A percentile compares a stretch with the other conserved stretches of the same genome.
These are phyloP conservation scores for Hypoxylon sp. DNA, from an alignment of 2,329 filamentous ascomycete genomes.

Conservation along the genomic window DNA sequence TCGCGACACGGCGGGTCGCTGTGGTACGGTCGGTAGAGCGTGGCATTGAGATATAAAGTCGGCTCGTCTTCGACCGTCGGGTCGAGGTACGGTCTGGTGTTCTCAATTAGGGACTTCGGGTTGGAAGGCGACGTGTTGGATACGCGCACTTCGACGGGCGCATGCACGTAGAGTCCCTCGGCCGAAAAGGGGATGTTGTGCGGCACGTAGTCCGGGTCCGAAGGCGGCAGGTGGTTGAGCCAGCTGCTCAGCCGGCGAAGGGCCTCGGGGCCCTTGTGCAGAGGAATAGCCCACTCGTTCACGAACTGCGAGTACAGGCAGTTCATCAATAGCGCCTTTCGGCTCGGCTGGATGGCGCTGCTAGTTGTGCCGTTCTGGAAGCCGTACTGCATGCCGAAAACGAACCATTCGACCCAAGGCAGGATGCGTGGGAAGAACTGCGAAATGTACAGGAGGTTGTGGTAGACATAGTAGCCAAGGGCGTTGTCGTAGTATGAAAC, in stretches of 20 bases:
- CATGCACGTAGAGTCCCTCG: conserved; percentile 86
- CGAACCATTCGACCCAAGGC: conserved; percentile 94
- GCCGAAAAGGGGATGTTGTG: conserved; percentile 84
- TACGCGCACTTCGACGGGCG: conserved; percentile 92
- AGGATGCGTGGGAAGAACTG: conserved; percentile 84
- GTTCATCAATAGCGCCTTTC: conserved; percentile 90
- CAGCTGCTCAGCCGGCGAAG: conserved; percentile 86
- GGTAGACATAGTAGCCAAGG: conserved; percentile 91
- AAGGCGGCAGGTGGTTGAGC: conserved; percentile 76
- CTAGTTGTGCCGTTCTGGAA: conserved; percentile 79
- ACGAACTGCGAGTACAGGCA: conserved; percentile 99
- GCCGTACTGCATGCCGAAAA: conserved; percentile 98
- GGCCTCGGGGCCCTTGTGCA: conserved; percentile 88
- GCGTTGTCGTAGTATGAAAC: conserved; percentile 84
- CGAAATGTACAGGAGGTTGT: conserved; percentile 86
- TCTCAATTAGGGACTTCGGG: conserved; percentile 42
- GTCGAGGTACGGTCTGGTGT: conserved; percentile 71
- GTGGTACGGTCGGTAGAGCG: conserved; percentile 86
- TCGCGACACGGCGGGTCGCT: conserved; percentile 81
- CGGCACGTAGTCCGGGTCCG: conserved; percentile 74
- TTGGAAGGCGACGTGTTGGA: conserved; percentile 73
- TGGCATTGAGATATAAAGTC: conserved; percentile 90
- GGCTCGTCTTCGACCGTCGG: conserved; percentile 77
- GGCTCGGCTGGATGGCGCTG: conserved; percentile 83
- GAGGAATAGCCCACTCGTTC: conserved; percentile 96